Conservation (phyloP, 148 eudicot species). For the Rhododendron simsii region DNA sequence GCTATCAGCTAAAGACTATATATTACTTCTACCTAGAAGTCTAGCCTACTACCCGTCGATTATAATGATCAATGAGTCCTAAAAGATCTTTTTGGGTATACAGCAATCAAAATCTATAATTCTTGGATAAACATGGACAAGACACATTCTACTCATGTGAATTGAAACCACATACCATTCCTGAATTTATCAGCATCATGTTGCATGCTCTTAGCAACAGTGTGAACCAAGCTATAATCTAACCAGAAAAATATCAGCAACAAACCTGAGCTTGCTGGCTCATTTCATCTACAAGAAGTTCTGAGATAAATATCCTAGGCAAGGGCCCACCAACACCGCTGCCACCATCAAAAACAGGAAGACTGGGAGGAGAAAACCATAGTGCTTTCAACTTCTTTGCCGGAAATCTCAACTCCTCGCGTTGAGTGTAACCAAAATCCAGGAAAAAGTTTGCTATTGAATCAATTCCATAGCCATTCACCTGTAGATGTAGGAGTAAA, state of each 20-base stretch:
- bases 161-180: background rate
- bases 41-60: background rate
- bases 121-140: background rate
- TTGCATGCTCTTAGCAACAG: background rate
- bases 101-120: background rate
- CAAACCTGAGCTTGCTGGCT: slow-evolving; percentile 78
- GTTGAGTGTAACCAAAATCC: slow-evolving; percentile 73
- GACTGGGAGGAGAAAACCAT: slow-evolving; percentile 86
- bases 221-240: background rate
- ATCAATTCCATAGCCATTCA: slow-evolving; percentile 79
- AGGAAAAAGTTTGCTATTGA: slow-evolving; percentile 74
- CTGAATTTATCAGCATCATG: background rate
- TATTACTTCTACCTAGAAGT: background rate
- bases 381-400: slow-evolving; percentile 87
- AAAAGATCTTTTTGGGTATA: background rate
- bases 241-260: slow-evolving; percentile 4
- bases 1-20: background rate
- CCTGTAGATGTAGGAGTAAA: slow-evolving; percentile 31
- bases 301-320: slow-evolving; percentile 93
- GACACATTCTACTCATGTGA: background rate
- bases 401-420: slow-evolving; percentile 82
- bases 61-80: background rate
- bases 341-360: slow-evolving; percentile 36
- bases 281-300: slow-evolving; percentile 93
- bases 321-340: slow-evolving; percentile 74